Conservation (phyloP, 2,329 filamentous ascomycete species). For the Knoxdaviesia proteae region DNA sequence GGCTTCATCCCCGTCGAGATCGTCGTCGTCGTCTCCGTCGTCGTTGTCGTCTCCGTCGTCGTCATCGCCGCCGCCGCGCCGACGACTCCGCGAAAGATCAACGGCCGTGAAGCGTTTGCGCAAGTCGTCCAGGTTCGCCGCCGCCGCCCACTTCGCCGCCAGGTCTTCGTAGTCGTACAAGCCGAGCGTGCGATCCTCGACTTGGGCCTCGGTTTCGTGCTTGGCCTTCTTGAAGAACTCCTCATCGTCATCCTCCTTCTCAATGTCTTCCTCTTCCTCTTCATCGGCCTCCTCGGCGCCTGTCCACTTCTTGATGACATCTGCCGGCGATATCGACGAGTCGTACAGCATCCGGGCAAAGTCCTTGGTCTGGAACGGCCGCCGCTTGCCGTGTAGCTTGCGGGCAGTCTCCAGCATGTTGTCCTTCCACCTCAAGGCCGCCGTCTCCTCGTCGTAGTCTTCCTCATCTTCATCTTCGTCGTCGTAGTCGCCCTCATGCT, state of each 20-base stretch:
- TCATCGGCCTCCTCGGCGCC: constrained; percentile 32
- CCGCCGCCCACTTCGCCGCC: constrained; percentile 66
- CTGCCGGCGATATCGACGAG: constrained; percentile 48
- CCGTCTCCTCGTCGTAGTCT: constrained; percentile 46
- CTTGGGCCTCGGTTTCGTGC: constrained; percentile 44
- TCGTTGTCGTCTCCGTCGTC: constrained; percentile 17
- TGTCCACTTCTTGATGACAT: constrained; percentile 64
- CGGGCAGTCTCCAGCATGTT: constrained; percentile 61
- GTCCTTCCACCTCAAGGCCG: constrained; percentile 66
- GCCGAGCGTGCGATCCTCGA: constrained; percentile 66
- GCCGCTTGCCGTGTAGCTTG: constrained; percentile 46
- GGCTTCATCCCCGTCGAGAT: constrained; percentile 28
- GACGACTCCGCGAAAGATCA: constrained; percentile 19
- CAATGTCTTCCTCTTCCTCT: constrained; percentile 33
- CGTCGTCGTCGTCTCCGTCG: constrained; percentile 30
- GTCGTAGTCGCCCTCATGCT: constrained; percentile 22
- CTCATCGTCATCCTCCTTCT: constrained; percentile 34
- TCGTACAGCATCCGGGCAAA: constrained; percentile 83
- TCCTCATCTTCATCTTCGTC: constrained; percentile 30
- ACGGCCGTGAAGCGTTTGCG: constrained; percentile 56
- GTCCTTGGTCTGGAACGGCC: constrained; percentile 59
- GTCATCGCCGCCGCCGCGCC: constrained; percentile 10
- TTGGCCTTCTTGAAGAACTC: constrained; percentile 45
- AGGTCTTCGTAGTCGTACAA: constrained; percentile 61
- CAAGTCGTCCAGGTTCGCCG: constrained; percentile 56